These are phyloP conservation scores for Xylaria sp. DNA, from an alignment of 2,329 filamentous ascomycete species.

Conservation along the genomic window DNA sequence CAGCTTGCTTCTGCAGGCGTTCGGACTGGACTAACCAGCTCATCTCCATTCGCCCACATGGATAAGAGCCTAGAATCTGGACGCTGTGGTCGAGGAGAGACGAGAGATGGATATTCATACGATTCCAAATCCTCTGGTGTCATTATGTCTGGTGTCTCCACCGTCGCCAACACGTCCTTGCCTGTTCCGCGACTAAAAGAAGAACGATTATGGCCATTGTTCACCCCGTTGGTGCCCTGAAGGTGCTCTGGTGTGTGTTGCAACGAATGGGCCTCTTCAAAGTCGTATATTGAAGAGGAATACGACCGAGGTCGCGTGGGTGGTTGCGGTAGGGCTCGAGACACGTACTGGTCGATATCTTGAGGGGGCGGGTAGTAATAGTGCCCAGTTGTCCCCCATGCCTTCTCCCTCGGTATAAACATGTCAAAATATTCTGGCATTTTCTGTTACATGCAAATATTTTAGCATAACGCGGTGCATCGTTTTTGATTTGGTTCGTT, in stretches of 20 bases:
- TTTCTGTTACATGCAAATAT: constrained; percentile 12
- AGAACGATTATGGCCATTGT: constrained; percentile 10
- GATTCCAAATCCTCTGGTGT: constrained; percentile 16
- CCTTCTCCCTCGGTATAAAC: constrained; percentile 14
- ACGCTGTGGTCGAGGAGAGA: constrained; percentile 39
- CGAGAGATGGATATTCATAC: constrained; percentile 33
- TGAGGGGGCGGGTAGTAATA: constrained; percentile 33
- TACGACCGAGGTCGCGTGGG: constrained; percentile 34
- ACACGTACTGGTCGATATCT: constrained; percentile 28
- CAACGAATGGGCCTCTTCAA: constrained; percentile 23
- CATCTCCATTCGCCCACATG: constrained; percentile 32
- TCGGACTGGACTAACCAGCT: constrained; percentile 42
- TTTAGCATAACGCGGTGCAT: constrained; percentile 1
- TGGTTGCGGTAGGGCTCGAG: constrained; percentile 33
- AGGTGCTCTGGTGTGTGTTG: constrained; percentile 14
- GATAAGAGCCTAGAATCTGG: constrained; percentile 38
- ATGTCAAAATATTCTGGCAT: constrained; percentile 29
- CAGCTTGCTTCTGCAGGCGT: constrained; percentile 35
- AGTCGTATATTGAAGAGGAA: constrained; percentile 37
- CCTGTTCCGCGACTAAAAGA: constrained; percentile 31
- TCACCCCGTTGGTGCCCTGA: not conserved
- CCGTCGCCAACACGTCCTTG: constrained; percentile 32
- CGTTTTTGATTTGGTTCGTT: constrained; percentile 1
- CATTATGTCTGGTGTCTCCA: constrained; percentile 30
- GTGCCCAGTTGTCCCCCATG: not conserved